Base-by-base conservation (phyloP, 192 early-diverging fungal species). In the Umbelopsis sp. region DNA sequence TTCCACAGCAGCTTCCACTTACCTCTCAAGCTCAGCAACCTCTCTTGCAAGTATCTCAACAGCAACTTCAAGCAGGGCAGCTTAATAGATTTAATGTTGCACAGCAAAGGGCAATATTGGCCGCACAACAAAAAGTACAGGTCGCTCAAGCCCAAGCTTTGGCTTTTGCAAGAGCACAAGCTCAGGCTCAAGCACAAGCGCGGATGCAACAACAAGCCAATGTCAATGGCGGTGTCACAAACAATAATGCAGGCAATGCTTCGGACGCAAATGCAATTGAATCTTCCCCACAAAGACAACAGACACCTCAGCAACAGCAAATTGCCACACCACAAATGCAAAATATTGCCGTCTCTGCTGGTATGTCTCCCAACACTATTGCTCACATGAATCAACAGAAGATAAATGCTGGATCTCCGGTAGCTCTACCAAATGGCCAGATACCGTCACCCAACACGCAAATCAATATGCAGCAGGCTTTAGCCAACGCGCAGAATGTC, bases 41-140 rank as follows among this genome's bases (percentile, higher is more conserved):
- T 30, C 68, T 73, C 23, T 67, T 71, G 16, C 72, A 78, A 23
- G 53, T 52, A 35, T 67, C 51, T 47, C 74, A 71, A 23, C 76
- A 78, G 21, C 45, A 66, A 25, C 21, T 44, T 18, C 46, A 48
- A 66, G 45, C 41, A 46, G 46, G n/a, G 4, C 65, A 66, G n/a
- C 44, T 46, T 3, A 66, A 66, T 41, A 46, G 41, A 66, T 44
- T 47, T 11, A 66, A 66, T 30, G 45, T 46, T 21, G 45, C 22
- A 6, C 65, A 49, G 48, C 48, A 22, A 61, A 12, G 55, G 25
- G 30, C 30, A 2, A 33, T 16, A 12, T 23, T 37, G 3, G 35
- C 47, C 13, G 69, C 68, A 13, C 76, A 78, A 58, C 27, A 68
- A 9, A 58, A 51, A 30, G 15, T 46, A 4, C 75, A 77, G 52